Percentiles rank a stretch among this genome's conserved stretches.
These are phyloP conservation scores for Rhynchosporium graminicola DNA, from an alignment of 2,329 filamentous ascomycete genomes.

Conservation along the genomic window DNA sequence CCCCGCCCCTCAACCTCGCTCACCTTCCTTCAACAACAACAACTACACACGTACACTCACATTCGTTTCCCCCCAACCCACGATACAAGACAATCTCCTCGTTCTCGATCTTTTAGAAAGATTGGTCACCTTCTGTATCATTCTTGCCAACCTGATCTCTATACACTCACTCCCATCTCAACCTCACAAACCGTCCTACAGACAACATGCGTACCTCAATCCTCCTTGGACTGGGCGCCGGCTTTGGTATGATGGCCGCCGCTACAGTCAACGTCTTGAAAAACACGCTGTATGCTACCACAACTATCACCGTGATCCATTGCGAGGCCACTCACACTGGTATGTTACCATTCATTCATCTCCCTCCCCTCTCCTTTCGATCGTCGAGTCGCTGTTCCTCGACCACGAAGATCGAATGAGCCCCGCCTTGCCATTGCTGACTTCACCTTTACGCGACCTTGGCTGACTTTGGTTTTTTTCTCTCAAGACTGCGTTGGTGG, in stretches of 20 bases:
- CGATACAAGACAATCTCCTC: slow-evolving; percentile 17
- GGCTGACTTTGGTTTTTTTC: not conserved
- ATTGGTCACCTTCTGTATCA: slow-evolving; percentile 17
- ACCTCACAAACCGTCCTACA: slow-evolving; percentile 5
- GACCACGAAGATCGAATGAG: not conserved
- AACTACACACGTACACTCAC: slow-evolving; percentile 17
- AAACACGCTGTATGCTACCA: slow-evolving; percentile 16
- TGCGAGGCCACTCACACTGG: slow-evolving; percentile 15
- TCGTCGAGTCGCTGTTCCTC: not conserved
- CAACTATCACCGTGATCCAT: slow-evolving; percentile 20
- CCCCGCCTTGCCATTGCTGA: not conserved
- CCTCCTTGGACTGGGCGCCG: slow-evolving; percentile 20
- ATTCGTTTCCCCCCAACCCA: slow-evolving; percentile 11
- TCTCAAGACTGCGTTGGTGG: slow-evolving; percentile 14
- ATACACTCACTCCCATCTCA: slow-evolving; percentile 1
- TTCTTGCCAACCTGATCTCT: not conserved
- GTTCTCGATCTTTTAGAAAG: slow-evolving; percentile 3
- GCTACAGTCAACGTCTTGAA: slow-evolving; percentile 9
- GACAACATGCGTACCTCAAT: slow-evolving; percentile 29
- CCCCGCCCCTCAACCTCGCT: slow-evolving; percentile 1
- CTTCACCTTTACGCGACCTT: slow-evolving; percentile 12
- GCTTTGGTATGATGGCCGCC: slow-evolving; percentile 14
- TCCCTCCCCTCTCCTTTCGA: not conserved
- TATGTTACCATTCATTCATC: not conserved
- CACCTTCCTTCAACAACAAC: slow-evolving; percentile 1